Base-by-base conservation (phyloP, 345 rosid species). In the Eucalyptus coolabah region DNA sequence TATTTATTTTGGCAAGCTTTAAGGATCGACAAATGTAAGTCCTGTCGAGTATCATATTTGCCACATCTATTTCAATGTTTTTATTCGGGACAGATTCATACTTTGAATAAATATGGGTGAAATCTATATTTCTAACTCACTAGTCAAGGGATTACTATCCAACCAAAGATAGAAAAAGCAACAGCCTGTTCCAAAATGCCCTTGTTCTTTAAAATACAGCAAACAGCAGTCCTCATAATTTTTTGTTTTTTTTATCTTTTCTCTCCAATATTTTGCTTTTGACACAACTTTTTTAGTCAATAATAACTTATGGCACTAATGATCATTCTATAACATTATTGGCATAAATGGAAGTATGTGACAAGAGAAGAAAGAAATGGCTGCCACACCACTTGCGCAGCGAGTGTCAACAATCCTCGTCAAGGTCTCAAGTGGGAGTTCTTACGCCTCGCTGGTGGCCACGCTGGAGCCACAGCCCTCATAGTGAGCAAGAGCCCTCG, bases 141-240 rank as follows among this genome's bases (percentile, higher is more conserved):
- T 18, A 3, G 34, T 69, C 81, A 32, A 32, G 12, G 42, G 81
- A 69, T 32, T 18, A 18, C 81, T 9, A 69, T 34, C 12, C 23
- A 3, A 69, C 23, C 23, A 17, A 69, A 9, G 24, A 32, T 17
- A 32, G 44, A 69, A 18, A 2, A 65, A 30, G 81, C 1, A 1
- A 32, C 6, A 9, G 42, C 80, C 21, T 17, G 4, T 69, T 65
- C 12, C 12, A 51, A 11, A 60, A 60, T 60, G 40, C 40, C 21
- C 40, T n/a, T n/a, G 0, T 65, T 4, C 37, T 65, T n/a, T 6
- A 2, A n/a, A n/a, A 65, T 1, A n/a, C 18, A 15, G 77, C n/a
- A 30, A 60, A 28, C 4, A 28, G 1, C 4, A 4, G 44, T 69
- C 42, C 2, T 32, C 81, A 3, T 5, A 9, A 69, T 32, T 8